phyloP scores from a whole-genome alignment of 2,329 filamentous ascomycete genomes.

The Neonectria hederae region DNA sequence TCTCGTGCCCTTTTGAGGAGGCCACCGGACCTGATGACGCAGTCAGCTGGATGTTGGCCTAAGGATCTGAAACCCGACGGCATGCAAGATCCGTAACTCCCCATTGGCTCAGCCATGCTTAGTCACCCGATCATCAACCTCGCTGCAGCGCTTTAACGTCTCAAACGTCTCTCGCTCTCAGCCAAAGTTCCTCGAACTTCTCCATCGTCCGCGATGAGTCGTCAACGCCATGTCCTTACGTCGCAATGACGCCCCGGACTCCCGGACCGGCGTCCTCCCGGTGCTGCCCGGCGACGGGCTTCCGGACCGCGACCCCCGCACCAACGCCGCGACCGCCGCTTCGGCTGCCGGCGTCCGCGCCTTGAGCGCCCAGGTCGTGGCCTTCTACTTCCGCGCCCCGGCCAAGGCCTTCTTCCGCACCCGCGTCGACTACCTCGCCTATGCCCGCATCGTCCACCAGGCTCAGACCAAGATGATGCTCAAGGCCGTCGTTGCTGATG shows the following conservation, averaged over 20 bases:
- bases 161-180: not conserved
- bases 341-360: constrained; percentile 87
- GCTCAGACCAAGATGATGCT: constrained; percentile 52
- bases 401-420: constrained; percentile 94
- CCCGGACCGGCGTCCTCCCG: constrained; percentile 52
- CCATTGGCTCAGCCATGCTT: constrained; percentile 35
- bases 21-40: constrained; percentile 3
- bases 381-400: constrained; percentile 91
- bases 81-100: constrained; percentile 12
- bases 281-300: constrained; percentile 51
- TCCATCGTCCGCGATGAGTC: constrained; percentile 41
- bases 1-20: not conserved
- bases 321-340: constrained; percentile 73
- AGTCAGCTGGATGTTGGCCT: constrained; percentile 13
- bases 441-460: constrained; percentile 63
- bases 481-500: constrained; percentile 49
- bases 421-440: constrained; percentile 81
- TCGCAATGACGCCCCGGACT: constrained; percentile 46
- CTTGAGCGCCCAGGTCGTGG: constrained; percentile 81
- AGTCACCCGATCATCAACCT: constrained; percentile 33
- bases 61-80: constrained; percentile 15
- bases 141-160: constrained; percentile 1
- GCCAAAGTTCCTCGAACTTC: not conserved
- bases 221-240: constrained; percentile 48
- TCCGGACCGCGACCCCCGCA: constrained; percentile 59